phyloP scores from a whole-genome alignment of 2,329 filamentous ascomycete genomes.

The Hymenoscyphus salicellus region DNA sequence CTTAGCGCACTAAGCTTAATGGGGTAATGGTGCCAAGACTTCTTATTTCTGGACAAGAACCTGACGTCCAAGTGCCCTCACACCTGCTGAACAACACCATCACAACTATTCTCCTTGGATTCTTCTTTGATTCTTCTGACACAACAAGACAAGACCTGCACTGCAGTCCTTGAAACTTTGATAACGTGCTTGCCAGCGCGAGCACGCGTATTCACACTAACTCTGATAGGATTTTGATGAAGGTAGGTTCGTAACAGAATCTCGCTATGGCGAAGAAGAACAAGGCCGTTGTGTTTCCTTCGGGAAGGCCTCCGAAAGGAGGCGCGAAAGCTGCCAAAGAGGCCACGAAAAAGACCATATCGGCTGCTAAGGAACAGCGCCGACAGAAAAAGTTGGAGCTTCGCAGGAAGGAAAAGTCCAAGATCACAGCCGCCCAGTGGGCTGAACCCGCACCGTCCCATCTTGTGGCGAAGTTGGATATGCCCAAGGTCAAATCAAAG shows the following conservation, averaged over 20 bases:
- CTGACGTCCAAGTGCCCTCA: slow-evolving; percentile 3
- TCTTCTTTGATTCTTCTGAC: slow-evolving; percentile 9
- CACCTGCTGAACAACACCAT: neutral
- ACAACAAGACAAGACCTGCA: slow-evolving; percentile 7
- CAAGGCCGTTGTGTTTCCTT: slow-evolving; percentile 1
- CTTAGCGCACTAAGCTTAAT: neutral
- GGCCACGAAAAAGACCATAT: slow-evolving; percentile 10
- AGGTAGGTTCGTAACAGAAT: slow-evolving; percentile 19
- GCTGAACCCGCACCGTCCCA: slow-evolving; percentile 31
- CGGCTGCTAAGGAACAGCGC: slow-evolving; percentile 25
- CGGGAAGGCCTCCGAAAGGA: neutral
- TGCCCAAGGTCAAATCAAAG: slow-evolving; percentile 43
- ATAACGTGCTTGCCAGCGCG: slow-evolving; percentile 20
- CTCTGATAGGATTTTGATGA: slow-evolving; percentile 11
- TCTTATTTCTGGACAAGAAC: neutral
- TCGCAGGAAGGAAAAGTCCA: slow-evolving; percentile 31
- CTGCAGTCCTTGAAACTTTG: slow-evolving; percentile 12
- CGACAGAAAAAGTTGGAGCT: slow-evolving; percentile 29
- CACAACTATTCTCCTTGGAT: slow-evolving; percentile 6
- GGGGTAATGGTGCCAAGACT: neutral
- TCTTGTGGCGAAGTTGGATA: slow-evolving; percentile 34
- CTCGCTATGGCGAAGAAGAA: slow-evolving; percentile 16
- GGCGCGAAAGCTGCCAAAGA: slow-evolving; percentile 15
- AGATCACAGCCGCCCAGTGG: slow-evolving; percentile 31
- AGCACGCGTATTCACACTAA: slow-evolving; percentile 27